These are phyloP conservation scores for Populus davidiana DNA, from an alignment of 345 rosid species.

Conservation along the genomic window DNA sequence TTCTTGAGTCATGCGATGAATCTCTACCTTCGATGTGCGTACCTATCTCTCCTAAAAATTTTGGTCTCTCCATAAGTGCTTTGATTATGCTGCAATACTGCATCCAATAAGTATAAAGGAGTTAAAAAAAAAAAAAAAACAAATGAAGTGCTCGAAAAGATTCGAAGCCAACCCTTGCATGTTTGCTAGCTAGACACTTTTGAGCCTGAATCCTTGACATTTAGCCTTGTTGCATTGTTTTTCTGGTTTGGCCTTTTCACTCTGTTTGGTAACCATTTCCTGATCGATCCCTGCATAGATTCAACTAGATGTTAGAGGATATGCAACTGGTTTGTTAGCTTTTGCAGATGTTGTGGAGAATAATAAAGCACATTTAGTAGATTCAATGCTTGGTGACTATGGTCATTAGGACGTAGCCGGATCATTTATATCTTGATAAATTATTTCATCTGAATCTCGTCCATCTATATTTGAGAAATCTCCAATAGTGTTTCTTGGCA, in stretches of 20 bases:
- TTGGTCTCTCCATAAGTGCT: background rate
- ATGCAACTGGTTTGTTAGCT: background rate
- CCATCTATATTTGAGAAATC: background rate
- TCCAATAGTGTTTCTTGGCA: background rate
- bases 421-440: background rate
- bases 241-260: background rate
- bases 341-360: background rate
- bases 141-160: background rate
- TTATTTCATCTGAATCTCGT: background rate
- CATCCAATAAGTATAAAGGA: background rate
- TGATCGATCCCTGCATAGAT: background rate
- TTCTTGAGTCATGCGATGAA: slow-evolving; percentile 83
- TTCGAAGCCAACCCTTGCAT: background rate
- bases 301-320: background rate
- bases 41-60: slow-evolving; percentile 9
- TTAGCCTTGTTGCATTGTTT: background rate
- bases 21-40: slow-evolving; percentile 89
- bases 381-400: background rate
- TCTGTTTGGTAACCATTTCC: background rate
- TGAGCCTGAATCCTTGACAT: background rate
- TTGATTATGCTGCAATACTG: background rate
- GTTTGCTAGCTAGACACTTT: background rate
- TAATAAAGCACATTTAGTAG: background rate
- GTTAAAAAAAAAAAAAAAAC: background rate
- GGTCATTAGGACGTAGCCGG: background rate